Evolutionary conservation across 176 grass and related monocot genomes (phyloP).

Genomic region (Ampelocalamus luodianensis): DNA sequence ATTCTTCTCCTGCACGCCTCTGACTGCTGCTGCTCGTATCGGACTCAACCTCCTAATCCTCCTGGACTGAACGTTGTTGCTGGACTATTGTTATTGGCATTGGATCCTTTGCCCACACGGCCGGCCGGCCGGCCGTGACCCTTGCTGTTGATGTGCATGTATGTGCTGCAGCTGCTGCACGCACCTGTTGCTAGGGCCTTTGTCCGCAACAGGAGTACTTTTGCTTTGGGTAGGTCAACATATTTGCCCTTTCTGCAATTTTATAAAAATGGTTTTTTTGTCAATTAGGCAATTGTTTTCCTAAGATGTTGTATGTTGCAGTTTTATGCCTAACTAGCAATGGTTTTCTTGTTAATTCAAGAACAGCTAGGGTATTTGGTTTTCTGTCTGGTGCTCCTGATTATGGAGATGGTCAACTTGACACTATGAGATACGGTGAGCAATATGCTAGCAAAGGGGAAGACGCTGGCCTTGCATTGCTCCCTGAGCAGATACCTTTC

Average conservation of each 20-base stretch:
- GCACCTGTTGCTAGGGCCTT: too few species aligned
- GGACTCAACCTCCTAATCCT: too few species aligned
- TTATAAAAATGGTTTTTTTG: slow-evolving; percentile 15
- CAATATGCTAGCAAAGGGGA: slow-evolving; percentile 93
- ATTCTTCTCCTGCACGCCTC: too few species aligned
- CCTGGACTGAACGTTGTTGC: too few species aligned
- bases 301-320: slow-evolving; percentile 34
- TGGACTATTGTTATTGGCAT: too few species aligned
- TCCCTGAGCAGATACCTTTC: slow-evolving; percentile 93
- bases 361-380: slow-evolving; percentile 87
- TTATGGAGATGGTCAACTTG: slow-evolving; percentile 89
- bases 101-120: too few species aligned
- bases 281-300: slow-evolving; percentile 22
- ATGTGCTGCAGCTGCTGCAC: too few species aligned
- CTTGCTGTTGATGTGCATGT: too few species aligned
- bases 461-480: slow-evolving; percentile 80
- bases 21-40: too few species aligned
- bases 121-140: too few species aligned
- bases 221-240: slow-evolving; percentile 76
- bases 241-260: neutral
- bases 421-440: slow-evolving; percentile 90
- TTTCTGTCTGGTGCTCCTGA: slow-evolving; percentile 96
- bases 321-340: slow-evolving; percentile 38
- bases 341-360: slow-evolving; percentile 41
- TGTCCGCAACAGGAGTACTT: too few species aligned